These are phyloP conservation scores for Phytophthora citricola DNA, from an alignment of 352 stramenopile genomes.

Conservation along the genomic window DNA sequence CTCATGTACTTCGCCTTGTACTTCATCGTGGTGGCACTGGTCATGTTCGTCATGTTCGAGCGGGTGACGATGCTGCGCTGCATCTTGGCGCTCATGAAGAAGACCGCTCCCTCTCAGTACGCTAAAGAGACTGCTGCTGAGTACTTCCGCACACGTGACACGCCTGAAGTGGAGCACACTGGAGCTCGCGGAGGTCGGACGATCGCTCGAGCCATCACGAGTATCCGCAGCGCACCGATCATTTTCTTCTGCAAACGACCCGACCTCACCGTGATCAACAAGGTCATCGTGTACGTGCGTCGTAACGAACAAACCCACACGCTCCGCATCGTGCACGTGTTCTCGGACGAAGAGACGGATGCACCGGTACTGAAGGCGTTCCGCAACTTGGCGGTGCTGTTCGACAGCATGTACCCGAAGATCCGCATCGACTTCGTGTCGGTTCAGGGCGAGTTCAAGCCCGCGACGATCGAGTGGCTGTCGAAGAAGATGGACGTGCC, in stretches of 20 bases:
- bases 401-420: conserved; percentile 89
- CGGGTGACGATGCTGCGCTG: conserved; percentile 49
- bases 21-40: too few relatives aligned
- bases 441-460: conserved; percentile 58
- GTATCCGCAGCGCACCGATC: conserved; percentile 62
- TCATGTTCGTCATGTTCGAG: conserved; percentile 18
- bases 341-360: conserved; percentile 34
- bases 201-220: conserved; percentile 47
- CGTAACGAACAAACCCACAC: conserved; percentile 87
- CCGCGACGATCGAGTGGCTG: conserved; percentile 79
- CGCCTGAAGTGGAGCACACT: conserved; percentile 33
- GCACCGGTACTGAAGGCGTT: conserved; percentile 29
- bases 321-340: conserved; percentile 84
- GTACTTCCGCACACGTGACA: conserved; percentile 24
- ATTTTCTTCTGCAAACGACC: conserved; percentile 89
- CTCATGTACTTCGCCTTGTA: too few relatives aligned
- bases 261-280: conserved; percentile 89
- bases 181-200: conserved; percentile 50
- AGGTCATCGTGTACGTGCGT: conserved; percentile 88
- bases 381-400: conserved; percentile 58
- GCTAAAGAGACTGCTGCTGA: conserved; percentile 41
- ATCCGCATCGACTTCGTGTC: conserved; percentile 81
- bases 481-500: conserved; percentile 63
- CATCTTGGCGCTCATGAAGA: conserved; percentile 47
- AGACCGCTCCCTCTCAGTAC: conserved; percentile 39